phyloP scores from a whole-genome alignment of 768 basidiomycete genomes.

The Psilocybe subaeruginosa region DNA sequence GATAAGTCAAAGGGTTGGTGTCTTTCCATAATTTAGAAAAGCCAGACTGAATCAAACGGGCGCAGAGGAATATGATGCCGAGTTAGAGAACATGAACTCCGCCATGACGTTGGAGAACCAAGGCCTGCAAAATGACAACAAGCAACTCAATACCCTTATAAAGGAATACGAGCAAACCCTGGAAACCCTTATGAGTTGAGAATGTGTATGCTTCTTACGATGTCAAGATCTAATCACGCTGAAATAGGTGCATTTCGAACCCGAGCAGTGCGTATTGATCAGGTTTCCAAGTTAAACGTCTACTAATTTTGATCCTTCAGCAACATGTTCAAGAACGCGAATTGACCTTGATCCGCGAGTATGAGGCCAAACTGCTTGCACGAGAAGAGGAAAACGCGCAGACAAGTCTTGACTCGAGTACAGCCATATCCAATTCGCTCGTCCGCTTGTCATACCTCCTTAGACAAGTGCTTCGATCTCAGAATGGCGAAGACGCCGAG shows the following conservation, averaged over 20 bases:
- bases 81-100: slow-evolving; percentile 87
- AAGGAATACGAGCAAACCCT: slow-evolving; percentile 98
- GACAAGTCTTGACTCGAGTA: slow-evolving; percentile 61
- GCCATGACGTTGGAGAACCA: slow-evolving; percentile 84
- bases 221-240: slow-evolving; percentile 6
- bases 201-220: slow-evolving; percentile 12
- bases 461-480: slow-evolving; percentile 68
- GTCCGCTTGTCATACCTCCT: slow-evolving; percentile 70
- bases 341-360: slow-evolving; percentile 86
- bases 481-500: slow-evolving; percentile 65
- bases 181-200: slow-evolving; percentile 86
- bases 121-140: slow-evolving; percentile 88
- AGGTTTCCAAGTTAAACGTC: background rate
- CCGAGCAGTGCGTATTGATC: slow-evolving; percentile 71
- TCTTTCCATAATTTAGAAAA: background rate
- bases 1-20: slow-evolving; percentile 81
- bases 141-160: slow-evolving; percentile 86
- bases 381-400: slow-evolving; percentile 70
- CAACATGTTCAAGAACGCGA: slow-evolving; percentile 94
- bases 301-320: slow-evolving; percentile 40
- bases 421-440: slow-evolving; percentile 68
- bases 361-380: slow-evolving; percentile 82
- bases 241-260: slow-evolving; percentile 69
- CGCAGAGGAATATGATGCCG: slow-evolving; percentile 86
- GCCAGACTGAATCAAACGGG: slow-evolving; percentile 1